Evolutionary conservation across 2,329 filamentous ascomycete genomes (phyloP), one percentile per base, ranked within the genome.

Genomic region (Trichoderma sp.): DNA sequence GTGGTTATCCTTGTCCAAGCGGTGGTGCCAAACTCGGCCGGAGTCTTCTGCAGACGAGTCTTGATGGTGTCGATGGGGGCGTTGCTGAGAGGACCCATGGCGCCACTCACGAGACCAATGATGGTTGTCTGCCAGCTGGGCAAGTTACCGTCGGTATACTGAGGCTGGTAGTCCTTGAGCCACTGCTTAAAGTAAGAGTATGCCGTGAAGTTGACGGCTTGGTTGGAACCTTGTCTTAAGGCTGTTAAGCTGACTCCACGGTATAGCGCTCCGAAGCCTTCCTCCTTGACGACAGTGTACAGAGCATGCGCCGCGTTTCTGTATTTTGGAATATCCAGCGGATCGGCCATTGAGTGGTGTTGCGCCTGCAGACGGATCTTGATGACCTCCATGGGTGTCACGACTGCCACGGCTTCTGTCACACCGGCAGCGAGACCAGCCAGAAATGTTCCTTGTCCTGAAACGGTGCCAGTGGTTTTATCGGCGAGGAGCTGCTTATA

Each of bases 51-150:
- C 80, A 99, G 84, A 65, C 96, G 87, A 55, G 96, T 99, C 90
- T 99, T 99, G 86, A 99, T 98, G 50, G 96, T 99, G 80, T 99
- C 96, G 80, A 99, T 98, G 26, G 96, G 96, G 32, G 97, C 96
- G 80, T 99, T 99, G 77, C 93, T 96, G 79, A 99, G 88, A 6
- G 96, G 96, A 1, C 96, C 96, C 89, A 99, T 97, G 73, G 96
- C 96, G 76, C 96, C 96, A 68, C 90, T 93, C 30, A 99, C 91
- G 70, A 99, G 87, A 39, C 95, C 96, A 76, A 98, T 97, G 7
- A 95, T 65, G 6, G 94, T 95, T 2, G 96, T 99, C 84, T 98
- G 94, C 83, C 92, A 98, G 68, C 90, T 89, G 2, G 96, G 95
- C 55, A 99, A 85, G 76, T 90, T 90, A 17, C 80, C 81, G 74